Base-by-base conservation (phyloP, 208 protist species). In the Trypanosoma rangeli region DNA sequence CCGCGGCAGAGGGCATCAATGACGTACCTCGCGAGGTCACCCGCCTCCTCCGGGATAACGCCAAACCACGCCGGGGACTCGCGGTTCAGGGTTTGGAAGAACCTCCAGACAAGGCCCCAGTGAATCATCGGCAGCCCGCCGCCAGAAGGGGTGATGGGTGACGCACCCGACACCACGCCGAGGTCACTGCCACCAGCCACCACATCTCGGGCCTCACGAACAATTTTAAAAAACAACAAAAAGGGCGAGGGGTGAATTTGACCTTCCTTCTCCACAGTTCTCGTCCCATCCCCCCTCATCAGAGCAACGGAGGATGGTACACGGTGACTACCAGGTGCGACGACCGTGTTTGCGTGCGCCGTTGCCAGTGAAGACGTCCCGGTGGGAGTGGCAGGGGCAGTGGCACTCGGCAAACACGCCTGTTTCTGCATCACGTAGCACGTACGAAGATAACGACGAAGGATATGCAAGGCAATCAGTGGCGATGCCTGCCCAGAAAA, bases 1-100 rank as follows among this genome's bases (percentile, higher is more conserved):
- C 90, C 90, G 64, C 88, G 83, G 57, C 84, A 86, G 12, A 94
- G 79, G 9, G 88, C 76, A 42, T 86, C 81, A 44, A 94, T 72
- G 20, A 93, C 84, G 61, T 89, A 67, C 33, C 80, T 58, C 63
- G 76, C 82, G 4, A 93, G 61, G 31, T 94, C 90, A 5, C 54
- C 79, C 4, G 85, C 86, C 67, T 93, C 86, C 58, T 81, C 79
- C 22, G 83, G 67, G 39, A 86, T 64, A 56, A 79, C 64, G 16
- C 72, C 71, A 63, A 79, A 77, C 90, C 90, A 96, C 26, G 9
- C 44, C 20, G 80, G 79, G 65, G 89, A 90, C 33, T 88, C 76
- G 58, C 83, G 74, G 64, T 96, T 96, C 2, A 96, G 77, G 35
- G 70, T 75, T 59, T 94, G 87, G 57, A 96, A 94, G 56, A 73